Evolutionary conservation across 495 filamentous ascomycete species (phyloP).

Genomic region (Aspergillus taichungensis): DNA sequence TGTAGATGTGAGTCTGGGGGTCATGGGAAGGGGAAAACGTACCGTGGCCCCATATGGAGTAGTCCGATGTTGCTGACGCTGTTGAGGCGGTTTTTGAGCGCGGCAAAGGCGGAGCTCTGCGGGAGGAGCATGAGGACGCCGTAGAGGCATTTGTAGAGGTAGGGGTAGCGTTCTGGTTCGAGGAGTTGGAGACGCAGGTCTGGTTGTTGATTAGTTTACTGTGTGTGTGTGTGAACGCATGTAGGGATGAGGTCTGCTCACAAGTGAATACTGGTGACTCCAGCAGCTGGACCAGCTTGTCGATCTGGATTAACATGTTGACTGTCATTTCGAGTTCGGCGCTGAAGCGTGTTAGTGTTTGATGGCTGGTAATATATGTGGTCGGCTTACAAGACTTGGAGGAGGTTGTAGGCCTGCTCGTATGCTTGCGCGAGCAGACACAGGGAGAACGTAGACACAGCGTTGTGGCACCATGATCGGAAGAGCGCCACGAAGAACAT

Average conservation of each 20-base stretch:
- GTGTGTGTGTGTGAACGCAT: not conserved
- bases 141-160: constrained; percentile 97
- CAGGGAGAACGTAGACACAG: constrained; percentile 92
- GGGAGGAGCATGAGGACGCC: constrained; percentile 96
- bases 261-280: constrained; percentile 98
- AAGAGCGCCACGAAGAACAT: constrained; percentile 92
- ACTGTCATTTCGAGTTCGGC: constrained; percentile 99
- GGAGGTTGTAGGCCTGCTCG: constrained; percentile 92
- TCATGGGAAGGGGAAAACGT: constrained; percentile 31
- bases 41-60: constrained; percentile 79
- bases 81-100: constrained; percentile 92
- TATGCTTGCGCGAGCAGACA: constrained; percentile 96
- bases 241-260: constrained; percentile 24
- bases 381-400: constrained; percentile 80
- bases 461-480: constrained; percentile 96
- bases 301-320: constrained; percentile 96
- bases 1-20: constrained; percentile 10
- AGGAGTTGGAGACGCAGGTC: constrained; percentile 93
- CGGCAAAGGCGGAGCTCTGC: constrained; percentile 93
- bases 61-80: constrained; percentile 96
- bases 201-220: constrained; percentile 27
- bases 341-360: constrained; percentile 44
- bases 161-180: constrained; percentile 94
- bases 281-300: constrained; percentile 94
- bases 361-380: not conserved